Conservation (phyloP, 768 basidiomycete genomes). For the Xerocomellus chrysenteron region DNA sequence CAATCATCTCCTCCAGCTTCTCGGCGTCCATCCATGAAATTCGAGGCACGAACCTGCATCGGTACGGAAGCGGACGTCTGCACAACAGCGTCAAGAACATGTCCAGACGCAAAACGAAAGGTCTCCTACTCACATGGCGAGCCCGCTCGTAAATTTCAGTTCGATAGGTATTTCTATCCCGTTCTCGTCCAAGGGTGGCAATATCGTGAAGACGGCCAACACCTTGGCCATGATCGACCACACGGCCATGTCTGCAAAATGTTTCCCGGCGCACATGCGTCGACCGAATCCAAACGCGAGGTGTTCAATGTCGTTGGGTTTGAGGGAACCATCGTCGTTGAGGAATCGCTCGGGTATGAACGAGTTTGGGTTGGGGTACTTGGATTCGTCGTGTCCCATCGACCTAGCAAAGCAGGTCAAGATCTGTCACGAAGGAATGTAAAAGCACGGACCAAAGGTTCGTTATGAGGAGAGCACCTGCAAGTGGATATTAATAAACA, state of each 20-base stretch:
- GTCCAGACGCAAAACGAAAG: background rate
- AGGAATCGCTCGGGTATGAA: slow-evolving; percentile 43
- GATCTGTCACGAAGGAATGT: background rate
- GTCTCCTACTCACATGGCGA: slow-evolving; percentile 1
- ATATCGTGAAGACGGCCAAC: slow-evolving; percentile 14
- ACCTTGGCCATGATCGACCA: slow-evolving; percentile 17
- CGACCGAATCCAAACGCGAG: slow-evolving; percentile 27
- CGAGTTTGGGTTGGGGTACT: slow-evolving; percentile 35
- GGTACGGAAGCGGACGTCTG: slow-evolving; percentile 5
- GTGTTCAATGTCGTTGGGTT: background rate
- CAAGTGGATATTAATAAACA: background rate
- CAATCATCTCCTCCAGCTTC: slow-evolving; percentile 5
- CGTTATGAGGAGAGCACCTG: slow-evolving; percentile 6
- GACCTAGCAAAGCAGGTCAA: slow-evolving; percentile 6
- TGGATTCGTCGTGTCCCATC: slow-evolving; percentile 21
- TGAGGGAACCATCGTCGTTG: slow-evolving; percentile 24
- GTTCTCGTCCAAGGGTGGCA: slow-evolving; percentile 6
- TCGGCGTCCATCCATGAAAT: background rate
- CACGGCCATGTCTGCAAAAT: slow-evolving; percentile 20
- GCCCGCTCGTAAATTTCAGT: background rate
- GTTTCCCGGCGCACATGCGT: slow-evolving; percentile 22
- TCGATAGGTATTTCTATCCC: slow-evolving; percentile 11
- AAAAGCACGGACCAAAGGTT: slow-evolving; percentile 11
- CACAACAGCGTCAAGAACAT: background rate
- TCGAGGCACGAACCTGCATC: slow-evolving; percentile 5